phyloP scores from a whole-genome alignment of 768 basidiomycete genomes.

The Gymnopilus dilepis region DNA sequence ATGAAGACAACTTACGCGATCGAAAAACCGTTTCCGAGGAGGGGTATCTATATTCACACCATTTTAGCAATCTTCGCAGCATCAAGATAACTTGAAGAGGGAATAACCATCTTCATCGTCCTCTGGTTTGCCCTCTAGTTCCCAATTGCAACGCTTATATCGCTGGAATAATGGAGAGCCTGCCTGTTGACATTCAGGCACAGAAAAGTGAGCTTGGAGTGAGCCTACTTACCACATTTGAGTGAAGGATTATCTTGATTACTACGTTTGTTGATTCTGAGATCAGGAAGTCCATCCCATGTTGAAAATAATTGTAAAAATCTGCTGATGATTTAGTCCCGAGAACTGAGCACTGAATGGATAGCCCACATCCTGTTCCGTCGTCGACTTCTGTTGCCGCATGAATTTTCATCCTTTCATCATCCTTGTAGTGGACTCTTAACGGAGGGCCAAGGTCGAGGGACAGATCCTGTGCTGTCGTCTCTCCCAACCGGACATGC shows the following conservation, averaged over 20 bases:
- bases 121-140: conserved; percentile 78
- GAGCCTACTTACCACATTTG: conserved; percentile 72
- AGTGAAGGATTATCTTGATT: conserved; percentile 85
- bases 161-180: conserved; percentile 89
- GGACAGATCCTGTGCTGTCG: conserved; percentile 81
- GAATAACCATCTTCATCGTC: conserved; percentile 84
- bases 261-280: conserved; percentile 74
- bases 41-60: conserved; percentile 59
- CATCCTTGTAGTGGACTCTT: conserved; percentile 84
- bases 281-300: conserved; percentile 88
- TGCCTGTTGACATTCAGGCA: conserved; percentile 52
- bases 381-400: conserved; percentile 52
- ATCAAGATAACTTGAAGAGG: background rate
- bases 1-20: conserved; percentile 53
- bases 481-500: conserved; percentile 70
- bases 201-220: background rate
- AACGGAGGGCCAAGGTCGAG: conserved; percentile 82
- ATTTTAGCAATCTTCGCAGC: background rate
- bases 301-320: conserved; percentile 93
- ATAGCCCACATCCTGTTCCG: conserved; percentile 53
- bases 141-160: conserved; percentile 93
- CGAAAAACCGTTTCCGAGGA: conserved; percentile 73
- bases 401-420: conserved; percentile 87
- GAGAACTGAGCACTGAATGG: background rate
- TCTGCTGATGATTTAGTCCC: conserved; percentile 47